These are phyloP conservation scores for Ambrosiella cleistominuta DNA, from an alignment of 2,329 filamentous ascomycete genomes.

Conservation along the genomic window DNA sequence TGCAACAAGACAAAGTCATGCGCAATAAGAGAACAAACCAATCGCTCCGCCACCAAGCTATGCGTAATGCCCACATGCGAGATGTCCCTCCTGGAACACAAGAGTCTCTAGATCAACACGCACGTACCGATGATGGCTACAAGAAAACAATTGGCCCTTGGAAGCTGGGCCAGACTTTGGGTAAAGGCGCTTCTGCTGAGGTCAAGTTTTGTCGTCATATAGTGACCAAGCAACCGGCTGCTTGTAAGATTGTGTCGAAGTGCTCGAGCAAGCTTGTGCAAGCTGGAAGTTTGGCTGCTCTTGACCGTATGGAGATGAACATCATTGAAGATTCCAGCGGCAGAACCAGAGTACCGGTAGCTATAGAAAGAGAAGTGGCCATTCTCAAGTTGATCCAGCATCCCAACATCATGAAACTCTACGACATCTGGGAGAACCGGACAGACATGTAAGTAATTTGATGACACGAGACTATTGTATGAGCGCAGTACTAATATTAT, in stretches of 20 bases:
- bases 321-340: conserved; percentile 38
- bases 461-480: too few species aligned
- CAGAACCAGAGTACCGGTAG: conserved; percentile 60
- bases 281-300: conserved; percentile 66
- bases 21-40: conserved; percentile 2
- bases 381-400: conserved; percentile 96
- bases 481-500: background rate
- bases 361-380: conserved; percentile 85
- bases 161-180: conserved; percentile 77
- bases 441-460: conserved; percentile 63
- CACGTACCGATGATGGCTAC: conserved; percentile 25
- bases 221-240: conserved; percentile 61
- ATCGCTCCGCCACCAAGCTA: conserved; percentile 7
- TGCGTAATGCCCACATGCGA: conserved; percentile 5
- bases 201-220: conserved; percentile 74
- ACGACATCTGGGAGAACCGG: conserved; percentile 95
- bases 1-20: conserved; percentile 10
- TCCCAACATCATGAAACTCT: conserved; percentile 81
- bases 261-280: conserved; percentile 62
- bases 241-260: conserved; percentile 91
- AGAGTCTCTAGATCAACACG: background rate
- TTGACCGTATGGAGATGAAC: conserved; percentile 54
- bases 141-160: conserved; percentile 82
- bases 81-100: background rate
- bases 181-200: conserved; percentile 74